These are phyloP conservation scores for Solanum paucissectum DNA, from an alignment of 257 asterid species.

Conservation along the genomic window DNA sequence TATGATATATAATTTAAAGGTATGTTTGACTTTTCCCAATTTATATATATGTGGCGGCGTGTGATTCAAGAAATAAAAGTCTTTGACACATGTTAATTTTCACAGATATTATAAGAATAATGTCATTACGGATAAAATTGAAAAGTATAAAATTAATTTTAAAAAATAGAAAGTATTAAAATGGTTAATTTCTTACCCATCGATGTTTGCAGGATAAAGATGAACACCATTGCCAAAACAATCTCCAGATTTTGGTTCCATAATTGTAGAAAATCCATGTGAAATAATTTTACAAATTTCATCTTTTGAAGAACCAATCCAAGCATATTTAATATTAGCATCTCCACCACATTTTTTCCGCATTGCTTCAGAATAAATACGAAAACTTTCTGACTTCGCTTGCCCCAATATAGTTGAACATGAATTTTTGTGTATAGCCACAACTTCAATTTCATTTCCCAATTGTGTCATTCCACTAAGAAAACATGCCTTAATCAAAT, in stretches of 20 bases:
- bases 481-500: slow-evolving; percentile 7
- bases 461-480: slow-evolving; percentile 7
- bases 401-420: slow-evolving; percentile 4
- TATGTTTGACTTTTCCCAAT: not conserved
- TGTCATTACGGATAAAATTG: not conserved
- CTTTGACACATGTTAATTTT: not conserved
- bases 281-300: slow-evolving; percentile 19
- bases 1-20: no score
- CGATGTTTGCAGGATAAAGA: slow-evolving; percentile 14
- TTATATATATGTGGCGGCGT: not conserved
- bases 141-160: not conserved
- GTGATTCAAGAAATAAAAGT: not conserved
- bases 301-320: slow-evolving; percentile 33
- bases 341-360: slow-evolving; percentile 31
- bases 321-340: slow-evolving; percentile 27
- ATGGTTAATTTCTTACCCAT: not conserved
- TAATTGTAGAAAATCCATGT: slow-evolving; percentile 27
- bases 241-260: not conserved
- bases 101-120: not conserved
- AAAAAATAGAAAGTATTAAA: not conserved
- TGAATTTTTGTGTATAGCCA: slow-evolving; percentile 22
- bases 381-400: slow-evolving; percentile 20
- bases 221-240: slow-evolving; percentile 28
- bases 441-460: slow-evolving; percentile 9
- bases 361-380: slow-evolving; percentile 21